Evolutionary conservation across 257 asterid genomes (phyloP).

Genomic region (Osmanthus fragrans): DNA sequence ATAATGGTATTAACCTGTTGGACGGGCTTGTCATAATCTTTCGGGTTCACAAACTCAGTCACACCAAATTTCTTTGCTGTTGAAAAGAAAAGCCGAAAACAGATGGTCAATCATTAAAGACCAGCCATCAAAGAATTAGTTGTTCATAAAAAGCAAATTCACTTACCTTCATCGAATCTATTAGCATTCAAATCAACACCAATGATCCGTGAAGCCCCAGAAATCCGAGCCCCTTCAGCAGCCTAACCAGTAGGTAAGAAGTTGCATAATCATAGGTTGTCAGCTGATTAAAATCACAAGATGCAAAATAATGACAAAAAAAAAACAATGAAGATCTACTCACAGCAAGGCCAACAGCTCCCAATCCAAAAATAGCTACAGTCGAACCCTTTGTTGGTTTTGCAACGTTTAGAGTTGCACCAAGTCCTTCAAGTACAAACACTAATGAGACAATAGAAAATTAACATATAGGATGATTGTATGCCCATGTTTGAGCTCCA

Average conservation of each 20-base stretch:
- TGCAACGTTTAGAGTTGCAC: slow-evolving; percentile 81
- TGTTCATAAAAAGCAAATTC: not conserved
- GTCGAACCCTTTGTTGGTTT: slow-evolving; percentile 66
- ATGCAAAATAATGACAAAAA: not conserved
- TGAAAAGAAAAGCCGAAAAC: not conserved
- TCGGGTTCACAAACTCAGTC: slow-evolving; percentile 47
- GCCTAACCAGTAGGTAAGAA: slow-evolving; percentile 41
- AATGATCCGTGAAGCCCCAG: slow-evolving; percentile 72
- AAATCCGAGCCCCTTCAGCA: slow-evolving; percentile 73
- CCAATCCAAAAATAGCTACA: slow-evolving; percentile 73
- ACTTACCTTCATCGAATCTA: slow-evolving; percentile 39
- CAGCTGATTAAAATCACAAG: not conserved
- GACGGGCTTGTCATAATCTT: slow-evolving; percentile 39
- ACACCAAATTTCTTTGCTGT: slow-evolving; percentile 49
- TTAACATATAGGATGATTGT: too few species aligned
- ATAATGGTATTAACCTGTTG: slow-evolving; percentile 30
- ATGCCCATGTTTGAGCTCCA: too few species aligned
- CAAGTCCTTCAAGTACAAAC: slow-evolving; percentile 48
- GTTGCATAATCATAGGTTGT: not conserved
- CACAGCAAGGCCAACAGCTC: slow-evolving; percentile 81
- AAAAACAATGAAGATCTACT: slow-evolving; percentile 15
- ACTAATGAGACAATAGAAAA: too few species aligned
- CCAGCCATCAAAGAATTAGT: not conserved
- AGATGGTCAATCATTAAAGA: not conserved
- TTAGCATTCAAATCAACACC: slow-evolving; percentile 51